Conservation (phyloP, 768 basidiomycete species). For the Gyrodon lividus region DNA sequence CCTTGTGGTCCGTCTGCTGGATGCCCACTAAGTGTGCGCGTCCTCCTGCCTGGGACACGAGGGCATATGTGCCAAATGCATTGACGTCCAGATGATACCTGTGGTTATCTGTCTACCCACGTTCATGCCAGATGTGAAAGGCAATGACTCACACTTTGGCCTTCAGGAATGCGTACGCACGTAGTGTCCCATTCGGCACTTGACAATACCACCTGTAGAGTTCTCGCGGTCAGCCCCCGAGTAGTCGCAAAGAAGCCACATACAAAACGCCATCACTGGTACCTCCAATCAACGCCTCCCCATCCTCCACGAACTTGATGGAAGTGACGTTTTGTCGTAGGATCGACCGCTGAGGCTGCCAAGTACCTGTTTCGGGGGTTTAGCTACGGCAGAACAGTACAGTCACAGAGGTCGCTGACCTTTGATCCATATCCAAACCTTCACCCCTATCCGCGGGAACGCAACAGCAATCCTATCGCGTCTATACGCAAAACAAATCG, state of each 20-base stretch:
- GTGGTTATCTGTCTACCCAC: constrained; percentile 11
- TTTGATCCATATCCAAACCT: constrained; percentile 62
- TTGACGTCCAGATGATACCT: constrained; percentile 58
- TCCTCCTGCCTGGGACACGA: constrained; percentile 54
- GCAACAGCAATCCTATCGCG: constrained; percentile 63
- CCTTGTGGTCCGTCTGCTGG: constrained; percentile 47
- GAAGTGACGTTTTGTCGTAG: constrained; percentile 62
- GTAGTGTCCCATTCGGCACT: constrained; percentile 63
- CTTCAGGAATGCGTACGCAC: constrained; percentile 58
- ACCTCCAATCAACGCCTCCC: constrained; percentile 62
- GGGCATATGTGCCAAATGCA: constrained; percentile 45
- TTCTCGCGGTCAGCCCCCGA: constrained; percentile 9
- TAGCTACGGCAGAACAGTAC: neutral
- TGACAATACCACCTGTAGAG: constrained; percentile 61
- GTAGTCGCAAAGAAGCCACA: constrained; percentile 17
- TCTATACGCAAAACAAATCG: constrained; percentile 52
- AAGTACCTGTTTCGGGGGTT: constrained; percentile 43
- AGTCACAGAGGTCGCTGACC: constrained; percentile 34
- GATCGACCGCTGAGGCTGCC: constrained; percentile 66
- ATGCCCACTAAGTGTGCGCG: constrained; percentile 52
- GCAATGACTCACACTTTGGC: constrained; percentile 50
- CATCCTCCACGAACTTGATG: constrained; percentile 62
- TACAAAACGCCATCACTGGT: constrained; percentile 71
- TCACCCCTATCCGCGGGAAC: constrained; percentile 57
- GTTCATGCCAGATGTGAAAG: neutral